Base-by-base conservation (phyloP, 2,329 filamentous ascomycete genomes). In the Cladobotryum protrusum region DNA sequence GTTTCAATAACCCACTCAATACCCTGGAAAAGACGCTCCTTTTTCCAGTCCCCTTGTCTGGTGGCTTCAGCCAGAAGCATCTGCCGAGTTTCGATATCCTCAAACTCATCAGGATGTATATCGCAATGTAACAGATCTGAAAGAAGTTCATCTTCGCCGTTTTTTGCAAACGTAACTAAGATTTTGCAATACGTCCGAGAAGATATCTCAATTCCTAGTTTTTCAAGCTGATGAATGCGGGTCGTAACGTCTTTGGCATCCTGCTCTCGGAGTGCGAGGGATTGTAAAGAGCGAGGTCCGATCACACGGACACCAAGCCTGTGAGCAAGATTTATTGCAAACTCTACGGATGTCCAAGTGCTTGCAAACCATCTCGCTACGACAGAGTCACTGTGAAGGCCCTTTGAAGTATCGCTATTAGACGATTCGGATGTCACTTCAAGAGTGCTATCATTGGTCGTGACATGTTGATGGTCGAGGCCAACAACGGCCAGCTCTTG, bases 291-390 rank as follows among this genome's bases (percentile, higher is more conserved):
- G 15, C 86, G 70, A 0, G 89, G 85, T 0, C 90, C 90, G 54
- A 96, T 85, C 34, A 75, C 72, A 43, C 81, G 74, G 5, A 95
- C 72, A 2, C 87, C 87, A 46, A 95, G 78, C 59, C 86, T 81
- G 49, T 78, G 75, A 15, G 93, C 71, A 6, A 87, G 77, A 33
- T 79, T 79, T 48, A 95, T 81, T 20, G 89, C 81, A 56, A 85
- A 79, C 49, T 91, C 82, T 9, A 90, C 72, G 1, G 84, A 80
- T 18, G 93, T 77, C 65, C 87, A 86, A 15, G 70, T 71, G 50
- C 75, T 84, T 9, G 90, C 90, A 63, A 96, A 91, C 71, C 89
- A 82, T 55, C 84, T 80, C n/a, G 90, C 86, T 15, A 87, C 85
- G 29, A 95, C 85, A 54, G 82, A 58, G 44, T 68, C 66, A 39